Conservation (phyloP, 495 filamentous ascomycete species). For the Penicillium samsonianum region DNA sequence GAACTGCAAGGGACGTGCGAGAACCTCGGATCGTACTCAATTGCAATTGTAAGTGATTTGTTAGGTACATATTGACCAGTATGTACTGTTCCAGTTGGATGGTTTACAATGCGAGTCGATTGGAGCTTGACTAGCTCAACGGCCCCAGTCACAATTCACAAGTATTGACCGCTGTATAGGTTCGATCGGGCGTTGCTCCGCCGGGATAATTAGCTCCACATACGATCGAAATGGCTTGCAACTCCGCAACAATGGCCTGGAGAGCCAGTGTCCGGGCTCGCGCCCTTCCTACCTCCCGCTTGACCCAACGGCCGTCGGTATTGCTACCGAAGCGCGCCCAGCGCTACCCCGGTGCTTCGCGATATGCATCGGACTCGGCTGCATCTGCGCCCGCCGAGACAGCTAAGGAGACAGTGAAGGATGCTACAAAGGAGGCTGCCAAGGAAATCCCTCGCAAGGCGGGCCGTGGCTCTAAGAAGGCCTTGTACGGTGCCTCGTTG, state of each 20-base stretch:
- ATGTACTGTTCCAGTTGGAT: not conserved
- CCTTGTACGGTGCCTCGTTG: conserved; percentile 59
- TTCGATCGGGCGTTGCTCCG: conserved; percentile 22
- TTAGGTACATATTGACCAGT: not conserved
- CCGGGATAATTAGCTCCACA: conserved; percentile 22
- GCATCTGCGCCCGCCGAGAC: conserved; percentile 13
- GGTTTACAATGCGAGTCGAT: not conserved
- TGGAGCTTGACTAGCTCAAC: not conserved
- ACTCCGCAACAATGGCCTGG: conserved; percentile 31
- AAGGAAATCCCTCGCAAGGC: conserved; percentile 39
- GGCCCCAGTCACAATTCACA: not conserved
- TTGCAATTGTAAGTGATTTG: conserved; percentile 10
- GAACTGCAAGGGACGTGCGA: conserved; percentile 12
- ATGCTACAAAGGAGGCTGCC: conserved; percentile 18
- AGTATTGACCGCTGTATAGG: conserved; percentile 19
- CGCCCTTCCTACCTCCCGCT: conserved; percentile 27
- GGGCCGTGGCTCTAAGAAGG: conserved; percentile 39
- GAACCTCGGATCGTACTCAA: conserved; percentile 13
- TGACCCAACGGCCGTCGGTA: conserved; percentile 27
- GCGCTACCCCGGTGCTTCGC: conserved; percentile 17
- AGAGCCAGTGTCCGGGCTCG: conserved; percentile 35
- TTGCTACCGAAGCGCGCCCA: conserved; percentile 20
- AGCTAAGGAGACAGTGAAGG: conserved; percentile 15
- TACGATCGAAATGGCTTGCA: conserved; percentile 28
- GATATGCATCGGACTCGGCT: conserved; percentile 39